Base-by-base conservation (phyloP, 2,329 filamentous ascomycete genomes). In the Paecilomyces fulvus region DNA sequence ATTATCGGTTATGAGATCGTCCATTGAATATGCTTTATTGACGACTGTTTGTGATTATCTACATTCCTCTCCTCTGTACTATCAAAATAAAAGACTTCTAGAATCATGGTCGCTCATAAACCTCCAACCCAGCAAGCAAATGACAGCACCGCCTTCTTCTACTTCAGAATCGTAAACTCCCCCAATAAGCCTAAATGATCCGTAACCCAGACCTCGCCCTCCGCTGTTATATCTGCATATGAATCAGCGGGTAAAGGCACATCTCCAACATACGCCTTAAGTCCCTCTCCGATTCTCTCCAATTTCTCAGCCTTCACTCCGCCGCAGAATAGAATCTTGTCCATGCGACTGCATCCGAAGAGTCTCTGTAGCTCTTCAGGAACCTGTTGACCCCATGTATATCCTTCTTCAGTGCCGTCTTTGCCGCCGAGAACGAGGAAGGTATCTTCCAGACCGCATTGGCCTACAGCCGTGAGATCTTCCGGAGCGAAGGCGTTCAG, bases 331-430 rank as follows among this genome's bases (percentile, higher is more conserved):
- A 77, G 69, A 9, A 83, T 70, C 66, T 79, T 83, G 55, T 83
- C 82, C 79, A 83, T 80, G 5, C 82, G 70, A 31, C 71, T 75
- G 55, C 74, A 77, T 0, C 80, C 80, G 65, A 79, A 83, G 56
- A 63, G 68, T 43, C 76, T 65, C 23, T 76, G 70, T 54, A 75
- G 60, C 51, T 58, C 64, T 1, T 70, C 69, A 2, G 73, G 63
- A 2, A 74, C 76, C 69, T 83, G 81, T 59, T 83, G 77, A 0
- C 82, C 82, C 82, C 82, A 84, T 0, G 82, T 84, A 61, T 77
- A 81, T 0, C 80, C 80, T 9, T 76, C 72, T 2, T 79, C 75
- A n/a, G 69, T 73, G 48, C 77, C 77, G 57, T 83, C 81, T 37
- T 68, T 54, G 0, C 80, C 80, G 0, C 80, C 80, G 2, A 75